These are phyloP conservation scores for Calonectria pseudoturangicola DNA, from an alignment of 2,329 filamentous ascomycete species.

Conservation along the genomic window DNA sequence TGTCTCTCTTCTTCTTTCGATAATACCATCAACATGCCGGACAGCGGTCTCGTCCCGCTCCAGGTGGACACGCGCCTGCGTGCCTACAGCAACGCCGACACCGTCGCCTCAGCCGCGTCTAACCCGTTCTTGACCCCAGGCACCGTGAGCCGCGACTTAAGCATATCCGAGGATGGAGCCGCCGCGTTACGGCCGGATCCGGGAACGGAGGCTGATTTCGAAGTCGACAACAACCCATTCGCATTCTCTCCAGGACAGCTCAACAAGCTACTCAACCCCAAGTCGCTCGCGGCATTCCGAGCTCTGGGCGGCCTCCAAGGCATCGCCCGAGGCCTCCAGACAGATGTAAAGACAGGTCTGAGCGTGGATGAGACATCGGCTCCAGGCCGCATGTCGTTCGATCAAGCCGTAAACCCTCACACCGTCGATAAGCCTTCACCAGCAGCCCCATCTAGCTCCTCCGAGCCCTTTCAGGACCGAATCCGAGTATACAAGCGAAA, in stretches of 20 bases:
- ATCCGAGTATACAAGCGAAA: slow-evolving; percentile 35
- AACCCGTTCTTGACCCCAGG: slow-evolving; percentile 24
- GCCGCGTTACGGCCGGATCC: slow-evolving; percentile 78
- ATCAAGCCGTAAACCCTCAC: slow-evolving; percentile 70
- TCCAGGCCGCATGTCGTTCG: slow-evolving; percentile 78
- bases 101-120: slow-evolving; percentile 18
- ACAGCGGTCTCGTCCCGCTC: slow-evolving; percentile 7
- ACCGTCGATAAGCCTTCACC: slow-evolving; percentile 5
- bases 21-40: slow-evolving; percentile 2
- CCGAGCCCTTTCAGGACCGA: slow-evolving; percentile 22
- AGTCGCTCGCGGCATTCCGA: slow-evolving; percentile 86
- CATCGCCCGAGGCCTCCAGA: slow-evolving; percentile 83
- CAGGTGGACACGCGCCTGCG: slow-evolving; percentile 22
- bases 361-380: slow-evolving; percentile 82
- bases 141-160: not conserved
- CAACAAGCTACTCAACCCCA: slow-evolving; percentile 89
- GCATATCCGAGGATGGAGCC: slow-evolving; percentile 14
- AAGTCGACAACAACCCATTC: slow-evolving; percentile 85
- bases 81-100: slow-evolving; percentile 27
- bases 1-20: not conserved
- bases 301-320: slow-evolving; percentile 84
- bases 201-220: slow-evolving; percentile 81
- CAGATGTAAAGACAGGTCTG: slow-evolving; percentile 81
- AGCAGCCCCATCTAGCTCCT: not conserved
- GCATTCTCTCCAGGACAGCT: slow-evolving; percentile 88